Base-by-base conservation (phyloP, 2,329 filamentous ascomycete species). In the Ascochyta lentis region DNA sequence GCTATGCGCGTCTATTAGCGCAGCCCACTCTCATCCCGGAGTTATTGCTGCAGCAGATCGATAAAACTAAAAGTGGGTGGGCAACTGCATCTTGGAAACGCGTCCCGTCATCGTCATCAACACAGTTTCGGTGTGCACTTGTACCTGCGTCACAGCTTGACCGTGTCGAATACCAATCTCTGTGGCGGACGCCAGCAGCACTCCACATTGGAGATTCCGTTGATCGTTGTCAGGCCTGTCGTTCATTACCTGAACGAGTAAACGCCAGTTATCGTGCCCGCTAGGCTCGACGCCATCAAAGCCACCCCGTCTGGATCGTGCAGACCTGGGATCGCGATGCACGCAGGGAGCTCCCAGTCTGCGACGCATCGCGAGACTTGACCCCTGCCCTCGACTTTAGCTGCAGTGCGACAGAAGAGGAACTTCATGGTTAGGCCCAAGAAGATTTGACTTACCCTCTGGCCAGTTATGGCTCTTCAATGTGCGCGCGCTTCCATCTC, bases 231-330 rank as follows among this genome's bases (percentile, higher is more conserved):
- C 52, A 56, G 58, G 59, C 58, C 59, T 67, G 60, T 60, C 58
- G 56, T 58, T 66, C 66, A 64, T 60, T 71, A 55, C 69, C 66
- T 50, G 49, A 68, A 66, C 38, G 44, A 63, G 66, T 39, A 54
- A 49, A 57, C 60, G 59, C 63, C 59, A 67, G 58, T 66, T 63
- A 63, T 69, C 64, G 66, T 65, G 64, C 58, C 70, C 64, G 64
- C 64, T 69, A 66, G 66, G 54, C 59, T 63, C 49, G 59, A 69
- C 70, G 66, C 69, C 68, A 65, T 58, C 59, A 62, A 68, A 72
- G 70, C 70, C 69, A 60, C 64, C 68, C 69, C 68, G 65, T 63
- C 66, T 67, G 66, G 65, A 66, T 69, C 66, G 63, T 66, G 68
- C 69, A 66, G 66, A 66, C 67, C 65, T 58, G 45, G 50, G 47